Evolutionary conservation across 2,329 filamentous ascomycete genomes (phyloP), one percentile per base, ranked within the genome.

Genomic region (Phaeomoniella chlamydospora): DNA sequence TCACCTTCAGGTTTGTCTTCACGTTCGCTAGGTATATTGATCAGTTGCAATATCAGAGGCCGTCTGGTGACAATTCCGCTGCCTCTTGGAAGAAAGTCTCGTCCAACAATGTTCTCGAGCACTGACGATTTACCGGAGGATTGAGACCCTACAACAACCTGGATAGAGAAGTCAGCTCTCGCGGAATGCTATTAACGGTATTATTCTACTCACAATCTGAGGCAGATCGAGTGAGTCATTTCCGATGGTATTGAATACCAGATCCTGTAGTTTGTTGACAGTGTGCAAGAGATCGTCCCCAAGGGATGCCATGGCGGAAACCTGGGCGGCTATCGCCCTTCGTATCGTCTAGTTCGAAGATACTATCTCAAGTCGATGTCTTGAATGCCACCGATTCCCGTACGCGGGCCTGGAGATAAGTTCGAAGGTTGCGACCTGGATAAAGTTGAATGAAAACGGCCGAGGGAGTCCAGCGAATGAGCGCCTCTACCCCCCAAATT

Each of bases 231-330:
- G 73, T 36, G 88, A 96, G 61, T 98, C 90, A 67, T 87, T 96
- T 62, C 90, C 90, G 60, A 98, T 98, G 48, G 90, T 98, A 66
- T 98, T 98, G 70, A 98, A 98, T 54, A 98, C 90, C 54, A 98
- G 66, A 62, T 96, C 90, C 63, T 98, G 90, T 53, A 98, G 72
- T 70, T 93, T 93, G 70, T 98, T 98, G 65, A 98, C 90, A 45
- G 86, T 92, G 49, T 75, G 77, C 57, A 98, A 75, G 62, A 98
- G 69, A 63, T 98, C 87, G 62, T 98, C 90, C 55, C 90, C 88
- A 52, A 98, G 77, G 53, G 88, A 77, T 56, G 90, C 82, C 90
- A 96, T 98, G 38, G 38, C 17, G 9, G 32, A 9, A 9, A n/a
- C 22, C 22, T 26, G 22, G 22, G 6, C 22, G 6, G 9, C 6